Base-by-base conservation (phyloP, 2,329 filamentous ascomycete genomes). In the Thermoascus crustaceus region DNA sequence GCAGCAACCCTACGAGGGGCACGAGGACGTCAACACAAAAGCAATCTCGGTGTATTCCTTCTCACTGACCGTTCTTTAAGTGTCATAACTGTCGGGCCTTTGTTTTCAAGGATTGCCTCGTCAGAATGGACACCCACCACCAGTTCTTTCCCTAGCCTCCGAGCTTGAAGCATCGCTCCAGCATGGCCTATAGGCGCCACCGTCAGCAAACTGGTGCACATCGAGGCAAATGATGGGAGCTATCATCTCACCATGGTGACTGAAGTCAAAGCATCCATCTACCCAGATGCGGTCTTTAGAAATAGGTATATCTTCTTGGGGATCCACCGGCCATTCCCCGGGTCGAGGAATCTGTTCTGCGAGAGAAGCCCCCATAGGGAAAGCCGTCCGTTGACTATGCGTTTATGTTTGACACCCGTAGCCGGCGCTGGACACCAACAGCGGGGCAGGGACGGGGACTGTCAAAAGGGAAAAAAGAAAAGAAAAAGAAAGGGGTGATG, bases 181-280 rank as follows among this genome's bases (percentile, higher is more conserved):
- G 91, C 91, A 68, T 98, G 91, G 52, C 91, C 85, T 89, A 52
- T 34, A 37, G 4, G 14, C 13, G 35, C 38, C 37, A 30, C 33
- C 21, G 24, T 17, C 16, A 29, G 36, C 41, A 35, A 37, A 32
- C 35, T 17, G 19, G 26, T 20, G 21, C 16, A 16, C 23, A 34
- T 33, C 16, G 23, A 34, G 27, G 16, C 26, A 14, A 10, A 23
- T 17, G 11, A 9, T 18, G 16, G 33, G 27, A n/a, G 16, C 23
- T 11, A 11, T 13, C 38, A 17, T 50, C 67, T 47, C 62, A 86
- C 85, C 91, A 60, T 96, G 91, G 61, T 98, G 91, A 66, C 88
- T 93, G 66, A 98, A 98, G 69, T 98, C 91, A 68, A 95, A 98
- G 72, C 91, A 98, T 44, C 91, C 91, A 60, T 98, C 91, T 17